Evolutionary conservation across 768 basidiomycete genomes (phyloP).

Genomic region (Kwoniella dejecticola): DNA sequence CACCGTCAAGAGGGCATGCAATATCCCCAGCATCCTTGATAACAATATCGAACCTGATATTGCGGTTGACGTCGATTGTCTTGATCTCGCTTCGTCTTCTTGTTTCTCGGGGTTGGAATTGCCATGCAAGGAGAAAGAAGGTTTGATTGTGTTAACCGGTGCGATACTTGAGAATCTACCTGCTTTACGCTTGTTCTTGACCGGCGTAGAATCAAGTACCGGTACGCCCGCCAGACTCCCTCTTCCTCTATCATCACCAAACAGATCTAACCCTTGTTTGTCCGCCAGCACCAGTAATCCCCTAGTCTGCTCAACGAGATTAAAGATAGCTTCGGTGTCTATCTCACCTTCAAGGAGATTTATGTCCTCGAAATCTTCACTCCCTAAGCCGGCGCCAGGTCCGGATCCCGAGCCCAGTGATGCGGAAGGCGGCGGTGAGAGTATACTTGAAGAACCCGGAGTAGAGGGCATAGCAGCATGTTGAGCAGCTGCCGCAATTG

Average conservation of each 20-base stretch:
- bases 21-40: conserved; percentile 60
- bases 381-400: conserved; percentile 11
- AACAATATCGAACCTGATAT: conserved; percentile 54
- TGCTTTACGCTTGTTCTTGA: conserved; percentile 22
- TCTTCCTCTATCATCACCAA: conserved; percentile 9
- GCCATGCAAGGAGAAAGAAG: conserved; percentile 4
- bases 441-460: conserved; percentile 9
- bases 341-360: conserved; percentile 29
- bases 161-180: conserved; percentile 52
- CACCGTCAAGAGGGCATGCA: conserved; percentile 61
- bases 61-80: not conserved
- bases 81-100: conserved; percentile 9
- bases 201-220: conserved; percentile 10
- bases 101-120: not conserved
- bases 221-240: not conserved
- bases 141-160: conserved; percentile 58
- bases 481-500: conserved; percentile 33
- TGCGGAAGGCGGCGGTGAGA: too few species aligned
- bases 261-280: conserved; percentile 37
- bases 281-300: conserved; percentile 35
- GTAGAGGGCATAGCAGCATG: conserved; percentile 17
- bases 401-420: not conserved
- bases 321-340: conserved; percentile 31
- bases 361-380: conserved; percentile 32
- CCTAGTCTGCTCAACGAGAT: conserved; percentile 40